phyloP scores from a whole-genome alignment of 2,329 filamentous ascomycete species.

The Alternaria triticimaculans region DNA sequence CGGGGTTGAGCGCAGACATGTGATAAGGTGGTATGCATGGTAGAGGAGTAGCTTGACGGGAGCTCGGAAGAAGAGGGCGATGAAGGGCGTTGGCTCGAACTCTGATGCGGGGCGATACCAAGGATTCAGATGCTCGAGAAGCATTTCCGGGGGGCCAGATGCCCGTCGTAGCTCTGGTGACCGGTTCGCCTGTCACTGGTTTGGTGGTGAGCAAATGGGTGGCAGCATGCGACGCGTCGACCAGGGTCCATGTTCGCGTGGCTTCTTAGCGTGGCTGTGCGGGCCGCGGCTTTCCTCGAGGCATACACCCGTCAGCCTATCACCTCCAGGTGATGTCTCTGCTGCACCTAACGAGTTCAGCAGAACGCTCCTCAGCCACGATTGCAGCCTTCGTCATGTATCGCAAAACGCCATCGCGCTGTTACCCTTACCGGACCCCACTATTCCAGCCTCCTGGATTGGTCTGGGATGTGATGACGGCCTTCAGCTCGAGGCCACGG shows the following conservation, averaged over 20 bases:
- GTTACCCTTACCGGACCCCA: conserved; percentile 16
- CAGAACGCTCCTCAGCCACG: conserved; percentile 1
- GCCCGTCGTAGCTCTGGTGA: not conserved
- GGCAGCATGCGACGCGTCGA: conserved; percentile 3
- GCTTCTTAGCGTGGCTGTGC: conserved; percentile 18
- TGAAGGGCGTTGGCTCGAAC: conserved; percentile 57
- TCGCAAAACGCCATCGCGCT: not conserved
- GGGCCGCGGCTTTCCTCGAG: conserved; percentile 2
- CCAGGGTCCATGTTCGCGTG: conserved; percentile 6
- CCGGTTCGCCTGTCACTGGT: not conserved
- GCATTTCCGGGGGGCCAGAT: conserved; percentile 27
- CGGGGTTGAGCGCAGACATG: conserved; percentile 71
- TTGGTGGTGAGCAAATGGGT: conserved; percentile 11
- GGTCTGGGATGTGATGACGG: conserved; percentile 26
- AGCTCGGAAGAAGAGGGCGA: conserved; percentile 70
- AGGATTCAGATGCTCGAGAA: conserved; percentile 35
- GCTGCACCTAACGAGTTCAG: conserved; percentile 1
- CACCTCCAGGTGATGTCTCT: not conserved
- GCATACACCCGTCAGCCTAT: conserved; percentile 3
- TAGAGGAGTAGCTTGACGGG: conserved; percentile 70
- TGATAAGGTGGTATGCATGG: conserved; percentile 68
- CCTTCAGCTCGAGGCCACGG: conserved; percentile 23
- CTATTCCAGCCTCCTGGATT: conserved; percentile 10
- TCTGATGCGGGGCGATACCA: conserved; percentile 34
- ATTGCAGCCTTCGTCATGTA: not conserved